Conservation (phyloP, 192 early-diverging fungal species). For the Backusella tuberculispora region DNA sequence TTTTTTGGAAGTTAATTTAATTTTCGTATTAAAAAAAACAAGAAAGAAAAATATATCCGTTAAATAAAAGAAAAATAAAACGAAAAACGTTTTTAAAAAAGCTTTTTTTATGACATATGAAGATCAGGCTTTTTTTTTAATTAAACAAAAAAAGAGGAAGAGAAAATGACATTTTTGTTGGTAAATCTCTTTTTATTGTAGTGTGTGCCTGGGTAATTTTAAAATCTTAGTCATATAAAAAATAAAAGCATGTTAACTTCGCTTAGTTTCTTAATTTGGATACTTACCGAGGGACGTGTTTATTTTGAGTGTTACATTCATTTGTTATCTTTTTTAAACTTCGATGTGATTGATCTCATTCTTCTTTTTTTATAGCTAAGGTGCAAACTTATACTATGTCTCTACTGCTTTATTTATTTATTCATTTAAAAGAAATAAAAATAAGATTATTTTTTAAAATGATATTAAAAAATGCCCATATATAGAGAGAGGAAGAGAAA, state of each 20-base stretch:
- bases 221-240: not conserved
- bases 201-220: not conserved
- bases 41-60: constrained; percentile 4
- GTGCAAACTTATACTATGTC: not conserved
- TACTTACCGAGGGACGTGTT: not conserved
- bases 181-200: constrained; percentile 2
- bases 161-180: not conserved
- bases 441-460: not conserved
- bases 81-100: not conserved
- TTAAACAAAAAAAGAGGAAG: constrained; percentile 1
- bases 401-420: not conserved
- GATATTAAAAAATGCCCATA: not conserved
- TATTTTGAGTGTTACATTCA: constrained; percentile 1
- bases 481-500: not conserved
- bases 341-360: not conserved
- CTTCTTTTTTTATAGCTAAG: not conserved
- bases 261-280: constrained; percentile 3
- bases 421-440: not conserved
- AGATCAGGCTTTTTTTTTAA: constrained; percentile 1
- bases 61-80: constrained; percentile 7
- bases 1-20: too few species aligned
- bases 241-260: not conserved
- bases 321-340: constrained; percentile 1
- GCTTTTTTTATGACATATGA: not conserved
- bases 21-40: constrained; percentile 1